These are phyloP conservation scores for Malus sieversii DNA, from an alignment of 306 rosid genomes.

Conservation along the genomic window DNA sequence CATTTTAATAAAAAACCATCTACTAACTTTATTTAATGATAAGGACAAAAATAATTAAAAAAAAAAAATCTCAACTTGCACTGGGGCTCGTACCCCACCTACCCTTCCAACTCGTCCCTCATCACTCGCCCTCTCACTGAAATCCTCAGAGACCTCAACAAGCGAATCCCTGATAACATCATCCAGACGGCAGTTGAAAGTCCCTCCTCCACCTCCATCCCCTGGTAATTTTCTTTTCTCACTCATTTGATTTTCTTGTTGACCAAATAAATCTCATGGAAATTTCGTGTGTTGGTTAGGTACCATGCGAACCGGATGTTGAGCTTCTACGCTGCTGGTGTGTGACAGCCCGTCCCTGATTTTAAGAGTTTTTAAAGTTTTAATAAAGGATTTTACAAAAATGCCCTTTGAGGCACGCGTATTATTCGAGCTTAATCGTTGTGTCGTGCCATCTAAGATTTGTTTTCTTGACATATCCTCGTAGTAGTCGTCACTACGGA, in stretches of 20 bases:
- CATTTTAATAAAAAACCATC: too few relatives aligned
- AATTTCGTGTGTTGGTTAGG: slow-evolving; percentile 32
- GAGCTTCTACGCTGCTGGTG: slow-evolving; percentile 98
- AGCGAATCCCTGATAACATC: slow-evolving; percentile 81
- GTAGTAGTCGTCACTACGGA: too few relatives aligned
- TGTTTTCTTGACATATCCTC: too few relatives aligned
- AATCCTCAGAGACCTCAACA: slow-evolving; percentile 83
- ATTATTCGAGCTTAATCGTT: too few relatives aligned
- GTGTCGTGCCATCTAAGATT: too few relatives aligned
- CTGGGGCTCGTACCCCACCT: too few relatives aligned
- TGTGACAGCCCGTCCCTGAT: background rate
- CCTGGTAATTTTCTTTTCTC: slow-evolving; percentile 42
- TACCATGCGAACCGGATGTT: slow-evolving; percentile 96
- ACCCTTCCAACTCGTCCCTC: slow-evolving; percentile 47
- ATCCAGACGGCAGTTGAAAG: slow-evolving; percentile 25
- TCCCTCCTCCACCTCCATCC: slow-evolving; percentile 47
- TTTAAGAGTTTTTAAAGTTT: too few relatives aligned
- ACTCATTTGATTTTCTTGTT: background rate
- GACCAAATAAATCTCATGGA: background rate
- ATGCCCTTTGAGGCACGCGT: too few relatives aligned
- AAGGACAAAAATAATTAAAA: too few relatives aligned
- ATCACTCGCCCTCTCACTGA: slow-evolving; percentile 84
- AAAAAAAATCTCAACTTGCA: too few relatives aligned
- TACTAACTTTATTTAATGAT: too few relatives aligned
- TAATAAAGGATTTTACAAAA: too few relatives aligned